Conservation (phyloP, 1,284 basidiomycete genomes). For the Cutaneotrichosporon dermatis region DNA sequence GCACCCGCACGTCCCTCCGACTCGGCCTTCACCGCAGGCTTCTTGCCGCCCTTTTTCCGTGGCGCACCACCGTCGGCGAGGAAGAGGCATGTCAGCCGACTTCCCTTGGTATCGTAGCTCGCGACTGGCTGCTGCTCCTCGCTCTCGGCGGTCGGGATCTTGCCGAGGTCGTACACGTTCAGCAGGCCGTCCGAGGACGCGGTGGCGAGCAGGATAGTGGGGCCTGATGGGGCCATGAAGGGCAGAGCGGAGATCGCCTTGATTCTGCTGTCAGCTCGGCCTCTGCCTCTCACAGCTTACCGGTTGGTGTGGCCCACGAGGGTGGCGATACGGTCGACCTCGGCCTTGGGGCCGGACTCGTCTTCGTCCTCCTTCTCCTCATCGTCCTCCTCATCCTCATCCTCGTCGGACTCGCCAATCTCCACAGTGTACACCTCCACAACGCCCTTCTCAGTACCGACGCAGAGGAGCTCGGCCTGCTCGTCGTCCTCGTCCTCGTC, state of each 20-base stretch:
- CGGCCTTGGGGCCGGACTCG: constrained; percentile 27
- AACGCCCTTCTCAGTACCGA: constrained; percentile 80
- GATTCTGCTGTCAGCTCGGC: constrained; percentile 26
- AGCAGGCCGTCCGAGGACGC: constrained; percentile 81
- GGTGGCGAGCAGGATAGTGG: constrained; percentile 64
- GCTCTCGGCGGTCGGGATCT: constrained; percentile 37
- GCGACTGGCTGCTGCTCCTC: constrained; percentile 53
- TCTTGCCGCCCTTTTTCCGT: constrained; percentile 20
- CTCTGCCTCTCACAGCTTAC: background rate
- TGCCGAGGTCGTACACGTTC: constrained; percentile 67
- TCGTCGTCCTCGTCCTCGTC: constrained; percentile 36
- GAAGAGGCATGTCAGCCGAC: constrained; percentile 71
- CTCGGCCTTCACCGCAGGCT: constrained; percentile 44
- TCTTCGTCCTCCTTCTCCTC: constrained; percentile 28
- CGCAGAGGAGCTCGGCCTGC: constrained; percentile 59
- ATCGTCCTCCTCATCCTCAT: constrained; percentile 24
- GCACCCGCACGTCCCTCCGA: constrained; percentile 32
- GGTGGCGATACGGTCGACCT: constrained; percentile 34
- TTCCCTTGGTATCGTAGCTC: constrained; percentile 76
- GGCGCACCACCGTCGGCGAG: constrained; percentile 57
- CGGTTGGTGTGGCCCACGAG: constrained; percentile 47
- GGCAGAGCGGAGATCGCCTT: constrained; percentile 42
- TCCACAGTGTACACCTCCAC: constrained; percentile 63
- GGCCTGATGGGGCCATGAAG: constrained; percentile 24
- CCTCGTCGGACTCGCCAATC: constrained; percentile 17